Percentiles rank a stretch among this genome's conserved stretches.
Conservation (phyloP, 1,139 yeast species). For the Saccharomyces hybrid region DNA sequence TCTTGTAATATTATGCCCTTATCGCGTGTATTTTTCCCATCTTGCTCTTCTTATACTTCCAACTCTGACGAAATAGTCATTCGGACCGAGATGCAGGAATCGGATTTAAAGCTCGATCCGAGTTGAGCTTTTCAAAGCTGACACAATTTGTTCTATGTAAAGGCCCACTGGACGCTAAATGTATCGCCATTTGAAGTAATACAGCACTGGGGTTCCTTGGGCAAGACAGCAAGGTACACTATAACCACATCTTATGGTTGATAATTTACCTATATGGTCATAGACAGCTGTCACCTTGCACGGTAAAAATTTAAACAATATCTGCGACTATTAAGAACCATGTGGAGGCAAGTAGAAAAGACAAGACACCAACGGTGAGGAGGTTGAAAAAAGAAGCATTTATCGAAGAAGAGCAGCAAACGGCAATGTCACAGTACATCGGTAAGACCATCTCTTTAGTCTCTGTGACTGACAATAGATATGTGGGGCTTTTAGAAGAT, state of each 20-base stretch:
- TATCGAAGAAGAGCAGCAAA: neutral
- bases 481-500: constrained; percentile 78
- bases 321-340: neutral
- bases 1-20: neutral
- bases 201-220: no score
- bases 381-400: neutral
- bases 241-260: neutral
- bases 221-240: neutral
- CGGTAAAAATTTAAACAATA: neutral
- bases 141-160: neutral
- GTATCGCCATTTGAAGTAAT: neutral
- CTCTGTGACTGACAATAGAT: constrained; percentile 78
- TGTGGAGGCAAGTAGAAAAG: neutral
- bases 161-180: neutral
- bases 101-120: neutral
- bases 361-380: neutral
- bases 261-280: neutral
- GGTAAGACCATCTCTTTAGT: constrained; percentile 89
- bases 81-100: neutral
- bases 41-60: neutral
- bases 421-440: constrained; percentile 69
- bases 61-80: neutral
- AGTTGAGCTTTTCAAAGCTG: neutral
- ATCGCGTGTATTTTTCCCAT: neutral
- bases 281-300: neutral